Conservation (phyloP, 176 grass and related monocot species). For the Paspalum vaginatum region DNA sequence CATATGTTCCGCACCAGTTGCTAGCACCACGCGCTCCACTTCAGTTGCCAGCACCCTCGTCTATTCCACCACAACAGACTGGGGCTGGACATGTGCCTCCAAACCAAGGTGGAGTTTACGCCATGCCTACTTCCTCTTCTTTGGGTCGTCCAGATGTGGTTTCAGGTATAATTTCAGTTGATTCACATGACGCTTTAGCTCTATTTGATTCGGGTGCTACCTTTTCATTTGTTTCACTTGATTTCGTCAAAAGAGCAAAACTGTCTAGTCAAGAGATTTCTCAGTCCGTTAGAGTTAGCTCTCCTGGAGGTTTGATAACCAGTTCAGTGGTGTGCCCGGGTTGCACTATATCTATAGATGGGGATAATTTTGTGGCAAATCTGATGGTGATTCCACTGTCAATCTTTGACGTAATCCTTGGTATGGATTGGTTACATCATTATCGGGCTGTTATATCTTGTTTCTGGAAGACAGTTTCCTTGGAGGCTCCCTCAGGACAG, state of each 20-base stretch:
- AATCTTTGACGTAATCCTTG: not conserved
- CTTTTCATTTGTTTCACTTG: not conserved
- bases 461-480: not conserved
- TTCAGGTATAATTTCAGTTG: not conserved
- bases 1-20: too few species aligned
- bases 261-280: not conserved
- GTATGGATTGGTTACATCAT: not conserved
- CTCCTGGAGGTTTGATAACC: not conserved
- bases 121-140: not conserved
- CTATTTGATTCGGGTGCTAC: not conserved
- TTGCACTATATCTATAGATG: too few species aligned
- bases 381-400: not conserved
- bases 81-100: not conserved
- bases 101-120: not conserved
- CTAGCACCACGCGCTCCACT: too few species aligned
- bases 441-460: not conserved
- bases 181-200: not conserved
- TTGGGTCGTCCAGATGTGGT: too few species aligned
- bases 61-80: not conserved
- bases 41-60: not conserved
- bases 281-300: not conserved
- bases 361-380: not conserved
- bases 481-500: not conserved
- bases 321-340: too few species aligned
- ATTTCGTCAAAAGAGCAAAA: not conserved